A percentile compares a stretch with the other conserved stretches of the same genome.
phyloP scores from a whole-genome alignment of 2,329 filamentous ascomycete species.

The Exserohilum turcica region DNA sequence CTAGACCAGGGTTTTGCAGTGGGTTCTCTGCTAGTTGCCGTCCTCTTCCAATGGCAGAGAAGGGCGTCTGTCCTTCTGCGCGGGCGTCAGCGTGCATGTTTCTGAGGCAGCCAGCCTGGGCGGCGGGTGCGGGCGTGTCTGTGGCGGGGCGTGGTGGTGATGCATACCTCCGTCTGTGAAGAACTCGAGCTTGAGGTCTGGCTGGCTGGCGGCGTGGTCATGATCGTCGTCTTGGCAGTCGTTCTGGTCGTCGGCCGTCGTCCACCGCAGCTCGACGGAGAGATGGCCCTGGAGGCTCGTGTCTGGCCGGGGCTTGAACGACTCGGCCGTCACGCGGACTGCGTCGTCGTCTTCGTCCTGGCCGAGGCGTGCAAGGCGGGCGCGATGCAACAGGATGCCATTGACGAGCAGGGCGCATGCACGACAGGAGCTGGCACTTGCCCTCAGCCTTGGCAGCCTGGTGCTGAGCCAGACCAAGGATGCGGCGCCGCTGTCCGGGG shows the following conservation, averaged over 20 bases:
- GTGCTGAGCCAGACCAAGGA: conserved; percentile 35
- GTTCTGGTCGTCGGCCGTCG: conserved; percentile 21
- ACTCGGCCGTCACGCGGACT: conserved; percentile 37
- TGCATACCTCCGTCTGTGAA: conserved; percentile 45
- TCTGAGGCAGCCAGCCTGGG: not conserved
- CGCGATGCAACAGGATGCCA: conserved; percentile 41
- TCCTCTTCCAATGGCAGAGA: conserved; percentile 44
- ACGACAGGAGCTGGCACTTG: conserved; percentile 38
- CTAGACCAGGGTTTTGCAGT: conserved; percentile 36
- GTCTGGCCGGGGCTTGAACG: conserved; percentile 23
- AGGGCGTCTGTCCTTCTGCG: conserved; percentile 41
- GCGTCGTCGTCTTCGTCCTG: conserved; percentile 30
- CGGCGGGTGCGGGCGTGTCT: not conserved
- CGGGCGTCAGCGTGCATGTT: conserved; percentile 19
- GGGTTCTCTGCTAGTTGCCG: conserved; percentile 36
- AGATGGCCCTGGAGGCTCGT: conserved; percentile 38
- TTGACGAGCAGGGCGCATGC: conserved; percentile 43
- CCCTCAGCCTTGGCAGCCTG: conserved; percentile 36
- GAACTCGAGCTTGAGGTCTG: conserved; percentile 45
- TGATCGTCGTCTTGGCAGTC: conserved; percentile 28
- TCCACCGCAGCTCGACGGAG: conserved; percentile 44
- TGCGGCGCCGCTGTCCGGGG: conserved; percentile 20
- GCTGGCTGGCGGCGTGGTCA: conserved; percentile 30
- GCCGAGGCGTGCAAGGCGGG: conserved; percentile 35
- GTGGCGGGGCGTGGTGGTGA: not conserved